Evolutionary conservation across 23 red algal species (phyloP), one percentile per base, ranked within the genome.

Genomic region (Chondrus crispus): DNA sequence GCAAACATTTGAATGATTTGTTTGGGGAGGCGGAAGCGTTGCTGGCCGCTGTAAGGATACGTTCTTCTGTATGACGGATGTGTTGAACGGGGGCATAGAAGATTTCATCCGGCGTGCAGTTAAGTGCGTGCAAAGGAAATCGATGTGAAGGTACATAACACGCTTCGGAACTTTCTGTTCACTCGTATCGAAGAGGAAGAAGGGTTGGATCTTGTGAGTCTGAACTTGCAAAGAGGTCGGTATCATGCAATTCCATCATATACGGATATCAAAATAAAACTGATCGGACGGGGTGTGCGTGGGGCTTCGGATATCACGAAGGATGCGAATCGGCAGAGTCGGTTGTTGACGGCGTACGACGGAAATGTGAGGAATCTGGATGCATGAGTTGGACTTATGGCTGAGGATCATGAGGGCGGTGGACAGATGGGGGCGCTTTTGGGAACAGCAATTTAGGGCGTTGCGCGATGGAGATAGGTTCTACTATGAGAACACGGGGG

Each of bases 1-100:
- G 81, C 74, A 80, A 98, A 98, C 7, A 94, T 55, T 39, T 95
- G 69, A 20, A 91, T 91, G 54, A 98, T 88, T 42, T 89, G 79
- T 41, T 50, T 90, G 16, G 96, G 96, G 44, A 94, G 88, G 6
- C 75, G 76, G 50, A 95, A 98, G 20, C 93, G 84, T 45, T 76
- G 74, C 43, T 91, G 84, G 19, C 91, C 91, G 40, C 87, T 92
- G 74, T 96, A 96, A 45, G n/a, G 38, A 81, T 14, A 68, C 82
- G 55, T 92, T 82, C 54, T 92, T 92, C 74, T 53, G 74, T 71
- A 57, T 71, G 8, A 30, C 70, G 16, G 46, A 44, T 32, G 58
- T 72, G 19, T 68, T 76, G 58, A 62, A 13, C 3, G 68, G 64
- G 28, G 73, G 73, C 35, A 10, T 92, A 13, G 88, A 82, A 64